Conservation (phyloP, 768 basidiomycete genomes). For the Amanita fuliginea region DNA sequence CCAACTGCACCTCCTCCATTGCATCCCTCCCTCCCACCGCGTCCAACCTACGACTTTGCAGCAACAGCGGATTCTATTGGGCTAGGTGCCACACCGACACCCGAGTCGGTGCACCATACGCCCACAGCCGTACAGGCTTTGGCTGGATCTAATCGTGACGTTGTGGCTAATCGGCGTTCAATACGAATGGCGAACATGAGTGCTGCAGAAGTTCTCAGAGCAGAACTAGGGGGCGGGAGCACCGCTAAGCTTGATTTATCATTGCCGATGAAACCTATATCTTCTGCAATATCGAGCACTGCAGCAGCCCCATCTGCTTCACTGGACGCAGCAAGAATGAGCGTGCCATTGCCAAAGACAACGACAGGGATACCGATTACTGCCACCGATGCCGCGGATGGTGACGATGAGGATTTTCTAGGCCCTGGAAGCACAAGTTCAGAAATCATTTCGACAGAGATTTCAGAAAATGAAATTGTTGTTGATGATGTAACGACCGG, state of each 20-base stretch:
- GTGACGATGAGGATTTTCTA: constrained; percentile 23
- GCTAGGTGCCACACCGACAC: constrained; percentile 50
- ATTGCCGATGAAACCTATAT: constrained; percentile 24
- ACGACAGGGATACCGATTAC: not conserved
- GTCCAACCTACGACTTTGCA: constrained; percentile 59
- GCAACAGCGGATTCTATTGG: constrained; percentile 72
- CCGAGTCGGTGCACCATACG: constrained; percentile 44
- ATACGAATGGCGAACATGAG: constrained; percentile 95
- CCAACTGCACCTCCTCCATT: constrained; percentile 29
- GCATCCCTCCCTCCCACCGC: constrained; percentile 54
- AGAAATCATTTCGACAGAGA: constrained; percentile 2
- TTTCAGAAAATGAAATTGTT: constrained; percentile 14
- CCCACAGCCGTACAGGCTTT: constrained; percentile 62
- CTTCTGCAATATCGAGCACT: constrained; percentile 13
- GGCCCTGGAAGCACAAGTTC: constrained; percentile 20
- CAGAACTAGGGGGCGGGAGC: constrained; percentile 62
- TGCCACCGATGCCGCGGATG: not conserved
- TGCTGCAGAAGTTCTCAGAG: constrained; percentile 90
- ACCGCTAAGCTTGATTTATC: constrained; percentile 30
- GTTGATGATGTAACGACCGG: constrained; percentile 11
- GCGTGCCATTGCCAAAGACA: constrained; percentile 1
- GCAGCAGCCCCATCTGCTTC: constrained; percentile 17
- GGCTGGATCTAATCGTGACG: constrained; percentile 79
- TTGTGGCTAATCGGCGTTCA: constrained; percentile 81
- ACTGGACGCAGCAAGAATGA: constrained; percentile 21